Evolutionary conservation across 371 early-diverging fungal genomes (phyloP), one percentile per base, ranked within the genome.

Genomic region (Haplosporangium sp.): DNA sequence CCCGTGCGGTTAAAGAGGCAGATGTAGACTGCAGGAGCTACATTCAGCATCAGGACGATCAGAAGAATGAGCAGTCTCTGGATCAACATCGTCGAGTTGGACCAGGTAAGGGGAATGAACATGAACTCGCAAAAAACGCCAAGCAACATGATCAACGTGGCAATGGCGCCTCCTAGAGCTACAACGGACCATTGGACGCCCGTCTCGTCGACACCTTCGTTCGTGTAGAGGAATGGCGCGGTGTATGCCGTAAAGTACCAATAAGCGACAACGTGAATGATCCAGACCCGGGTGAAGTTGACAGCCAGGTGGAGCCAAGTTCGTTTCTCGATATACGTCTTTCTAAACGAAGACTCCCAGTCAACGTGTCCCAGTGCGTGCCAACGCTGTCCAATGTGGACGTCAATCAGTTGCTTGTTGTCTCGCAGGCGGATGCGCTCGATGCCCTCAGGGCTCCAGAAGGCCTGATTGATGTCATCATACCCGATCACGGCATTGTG

Each of bases 401-500:
- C 54, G 40, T 87, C 87, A 56, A 88, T 84, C 5, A 94, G 71
- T 6, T 79, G 79, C 42, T 86, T 85, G 14, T 82, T 82, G 47
- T 87, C 89, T 8, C 82, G 74, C 7, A 91, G 68, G 36, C 75
- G 57, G 42, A 94, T 87, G 41, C 82, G 74, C 18, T 85, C 84
- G 59, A 95, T 83, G 11, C 88, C 86, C 23, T 88, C 88, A 11
- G 89, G 86, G 29, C 89, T 80, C 95, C 95, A 95, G 80, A 96
- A 95, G 52, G 90, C 82, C 72, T 96, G 94, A 71, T 96, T 96
- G 55, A 95, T 88, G 69, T 96, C 96, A 74, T 94, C 96, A 77
- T 95, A 95, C 14, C 95, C 95, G 56, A 96, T 86, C 13, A 90
- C 89, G 36, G 85, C 79, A 36, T 89, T 86, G 74, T 96, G 96